Conservation (phyloP, 1,284 basidiomycete species). For the Farysia itapuensis region DNA sequence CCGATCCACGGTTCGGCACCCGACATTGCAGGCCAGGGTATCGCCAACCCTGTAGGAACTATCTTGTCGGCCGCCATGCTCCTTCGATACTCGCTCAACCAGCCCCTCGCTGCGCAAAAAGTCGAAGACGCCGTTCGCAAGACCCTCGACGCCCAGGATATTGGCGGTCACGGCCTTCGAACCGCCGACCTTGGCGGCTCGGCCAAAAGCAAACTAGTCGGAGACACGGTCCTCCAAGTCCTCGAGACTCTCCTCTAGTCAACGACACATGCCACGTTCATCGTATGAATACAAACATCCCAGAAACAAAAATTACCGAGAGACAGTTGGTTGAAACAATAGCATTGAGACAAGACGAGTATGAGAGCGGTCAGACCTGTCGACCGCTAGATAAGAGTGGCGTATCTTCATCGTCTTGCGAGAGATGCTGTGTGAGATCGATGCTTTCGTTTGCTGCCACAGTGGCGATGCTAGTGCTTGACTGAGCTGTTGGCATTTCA, state of each 20-base stretch:
- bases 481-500: not conserved
- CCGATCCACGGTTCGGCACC: conserved; percentile 79
- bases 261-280: not conserved
- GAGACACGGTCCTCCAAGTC: conserved; percentile 78
- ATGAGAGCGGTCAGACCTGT: too few relatives aligned
- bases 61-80: conserved; percentile 96
- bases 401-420: too few relatives aligned
- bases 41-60: conserved; percentile 95
- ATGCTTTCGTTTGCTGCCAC: conserved; percentile 4
- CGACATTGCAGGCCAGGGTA: conserved; percentile 90
- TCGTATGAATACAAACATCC: too few relatives aligned
- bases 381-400: too few relatives aligned
- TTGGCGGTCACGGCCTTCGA: conserved; percentile 77
- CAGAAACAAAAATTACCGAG: too few relatives aligned
- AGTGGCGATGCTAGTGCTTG: not conserved
- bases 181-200: conserved; percentile 87
- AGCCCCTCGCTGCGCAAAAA: conserved; percentile 72
- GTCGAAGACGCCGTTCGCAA: conserved; percentile 87
- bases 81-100: conserved; percentile 87
- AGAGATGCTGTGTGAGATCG: conserved; percentile 16
- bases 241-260: conserved; percentile 68
- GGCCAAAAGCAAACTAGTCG: conserved; percentile 75
- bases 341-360: too few relatives aligned
- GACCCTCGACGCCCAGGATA: conserved; percentile 74
- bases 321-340: too few relatives aligned